Evolutionary conservation across 306 rosid genomes (phyloP).

Genomic region (Citrullus mucosospermus): DNA sequence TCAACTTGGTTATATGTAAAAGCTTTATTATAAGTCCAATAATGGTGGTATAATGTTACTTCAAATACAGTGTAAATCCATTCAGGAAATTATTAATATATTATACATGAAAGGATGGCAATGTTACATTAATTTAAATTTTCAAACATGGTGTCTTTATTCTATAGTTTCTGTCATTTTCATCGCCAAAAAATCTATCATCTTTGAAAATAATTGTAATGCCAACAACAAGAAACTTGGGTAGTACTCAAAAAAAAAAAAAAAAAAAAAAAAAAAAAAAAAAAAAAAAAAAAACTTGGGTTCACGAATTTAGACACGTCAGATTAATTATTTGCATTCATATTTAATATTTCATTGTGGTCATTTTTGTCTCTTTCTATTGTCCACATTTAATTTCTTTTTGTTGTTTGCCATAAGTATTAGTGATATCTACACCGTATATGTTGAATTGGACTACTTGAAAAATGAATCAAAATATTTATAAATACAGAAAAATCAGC

Average conservation of each 20-base stretch:
- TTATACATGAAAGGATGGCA: not conserved
- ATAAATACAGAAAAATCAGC: too few species aligned
- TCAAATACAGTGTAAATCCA: too few species aligned
- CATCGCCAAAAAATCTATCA: not conserved
- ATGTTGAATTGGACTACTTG: rapidly evolving
- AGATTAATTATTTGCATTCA: not conserved
- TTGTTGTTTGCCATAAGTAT: not conserved
- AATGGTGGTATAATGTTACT: too few species aligned
- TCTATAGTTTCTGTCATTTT: not conserved
- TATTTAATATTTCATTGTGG: not conserved
- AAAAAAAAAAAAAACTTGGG: not conserved
- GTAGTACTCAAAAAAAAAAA: too few species aligned
- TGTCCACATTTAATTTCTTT: not conserved
- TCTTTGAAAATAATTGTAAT: not conserved
- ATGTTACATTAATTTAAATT: not conserved
- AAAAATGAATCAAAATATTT: too few species aligned
- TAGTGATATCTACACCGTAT: not conserved
- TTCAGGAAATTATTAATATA: not conserved
- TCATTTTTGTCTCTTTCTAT: not conserved
- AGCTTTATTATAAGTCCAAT: too few species aligned
- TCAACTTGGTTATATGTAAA: too few species aligned
- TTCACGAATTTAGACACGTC: not conserved
- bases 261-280: too few species aligned
- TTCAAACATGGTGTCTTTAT: conserved; percentile 1
- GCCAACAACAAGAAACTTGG: not conserved